phyloP scores from a whole-genome alignment of 2,329 filamentous ascomycete species.

The Botryotinia narcissicola region DNA sequence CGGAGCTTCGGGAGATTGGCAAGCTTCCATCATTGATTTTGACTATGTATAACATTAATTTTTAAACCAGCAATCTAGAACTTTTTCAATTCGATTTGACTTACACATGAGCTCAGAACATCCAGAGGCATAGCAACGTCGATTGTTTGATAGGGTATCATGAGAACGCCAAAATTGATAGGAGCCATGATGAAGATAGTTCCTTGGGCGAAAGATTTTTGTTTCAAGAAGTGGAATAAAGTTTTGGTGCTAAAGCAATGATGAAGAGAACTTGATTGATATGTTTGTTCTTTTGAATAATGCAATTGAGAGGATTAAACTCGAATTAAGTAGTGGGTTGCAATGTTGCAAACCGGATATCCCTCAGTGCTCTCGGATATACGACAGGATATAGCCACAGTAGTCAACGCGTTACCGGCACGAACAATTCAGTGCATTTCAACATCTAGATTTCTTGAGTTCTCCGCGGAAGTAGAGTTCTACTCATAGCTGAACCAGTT shows the following conservation, averaged over 20 bases:
- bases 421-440: too few species aligned
- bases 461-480: neutral
- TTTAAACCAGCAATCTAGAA: neutral
- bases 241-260: neutral
- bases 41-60: neutral
- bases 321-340: neutral
- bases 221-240: neutral
- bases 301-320: neutral
- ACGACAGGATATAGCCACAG: neutral
- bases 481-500: neutral
- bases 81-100: neutral
- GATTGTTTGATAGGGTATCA: conserved; percentile 33
- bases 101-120: conserved; percentile 29
- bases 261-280: neutral
- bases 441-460: too few species aligned
- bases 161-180: conserved; percentile 33
- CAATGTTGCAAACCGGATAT: neutral
- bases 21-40: conserved; percentile 7
- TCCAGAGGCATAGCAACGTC: conserved; percentile 34
- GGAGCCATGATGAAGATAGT: conserved; percentile 27
- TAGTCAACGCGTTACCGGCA: neutral
- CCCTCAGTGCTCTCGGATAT: neutral
- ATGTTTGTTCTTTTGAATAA: neutral
- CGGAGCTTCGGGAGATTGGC: conserved; percentile 8
- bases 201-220: neutral